These are phyloP conservation scores for Canavalia ensiformis DNA, from an alignment of 306 rosid species.

Conservation along the genomic window DNA sequence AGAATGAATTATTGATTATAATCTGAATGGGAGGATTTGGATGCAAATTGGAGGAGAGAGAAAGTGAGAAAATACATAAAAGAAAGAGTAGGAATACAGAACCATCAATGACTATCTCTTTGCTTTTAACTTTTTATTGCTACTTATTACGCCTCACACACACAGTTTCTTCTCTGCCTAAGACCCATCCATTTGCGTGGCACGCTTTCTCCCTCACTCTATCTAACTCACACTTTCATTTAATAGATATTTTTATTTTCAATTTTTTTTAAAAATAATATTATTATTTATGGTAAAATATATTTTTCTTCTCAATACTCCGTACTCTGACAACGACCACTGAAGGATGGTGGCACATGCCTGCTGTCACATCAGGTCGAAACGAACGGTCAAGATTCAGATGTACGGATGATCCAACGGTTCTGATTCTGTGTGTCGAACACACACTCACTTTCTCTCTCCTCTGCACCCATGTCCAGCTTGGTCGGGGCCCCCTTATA, in stretches of 20 bases:
- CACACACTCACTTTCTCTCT: constrained; percentile 50
- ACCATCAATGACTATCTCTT: constrained; percentile 50
- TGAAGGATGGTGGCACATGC: constrained; percentile 90
- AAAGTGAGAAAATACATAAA: background rate
- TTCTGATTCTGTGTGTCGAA: constrained; percentile 22
- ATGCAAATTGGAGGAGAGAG: constrained; percentile 3
- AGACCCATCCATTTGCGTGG: constrained; percentile 40
- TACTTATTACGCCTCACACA: constrained; percentile 52
- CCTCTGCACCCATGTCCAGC: constrained; percentile 63
- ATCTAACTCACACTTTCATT: background rate
- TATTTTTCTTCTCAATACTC: constrained; percentile 43
- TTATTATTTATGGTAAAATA: constrained; percentile 6
- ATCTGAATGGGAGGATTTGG: constrained; percentile 21
- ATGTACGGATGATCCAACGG: constrained; percentile 59
- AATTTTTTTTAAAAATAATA: background rate
- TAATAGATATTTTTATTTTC: background rate
- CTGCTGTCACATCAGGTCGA: constrained; percentile 62
- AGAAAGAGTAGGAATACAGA: constrained; percentile 13
- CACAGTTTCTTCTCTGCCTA: constrained; percentile 20
- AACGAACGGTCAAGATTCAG: constrained; percentile 50
- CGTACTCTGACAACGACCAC: constrained; percentile 95
- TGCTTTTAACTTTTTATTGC: constrained; percentile 57
- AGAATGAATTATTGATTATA: constrained; percentile 4
- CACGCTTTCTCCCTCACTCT: constrained; percentile 11
- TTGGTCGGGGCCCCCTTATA: constrained; percentile 70